A percentile compares a stretch with the other conserved stretches of the same genome.
Evolutionary conservation across 2,329 filamentous ascomycete species (phyloP).

Genomic region (Exophiala phaeomuriformis): DNA sequence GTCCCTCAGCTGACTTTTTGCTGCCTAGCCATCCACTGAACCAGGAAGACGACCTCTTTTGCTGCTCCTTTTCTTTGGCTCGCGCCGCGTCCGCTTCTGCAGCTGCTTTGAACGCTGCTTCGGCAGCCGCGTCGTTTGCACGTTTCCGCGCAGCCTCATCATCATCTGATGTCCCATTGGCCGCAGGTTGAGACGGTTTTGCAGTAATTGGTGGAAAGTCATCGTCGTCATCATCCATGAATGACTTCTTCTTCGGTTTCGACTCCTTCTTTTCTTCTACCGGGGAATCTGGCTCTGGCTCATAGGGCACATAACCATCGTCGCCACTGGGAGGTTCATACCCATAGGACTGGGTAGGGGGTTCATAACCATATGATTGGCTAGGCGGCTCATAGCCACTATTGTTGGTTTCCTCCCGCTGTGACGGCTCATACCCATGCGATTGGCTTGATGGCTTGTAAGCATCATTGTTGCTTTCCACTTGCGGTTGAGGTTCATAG

Average conservation of each 20-base stretch:
- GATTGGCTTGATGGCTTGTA: no score
- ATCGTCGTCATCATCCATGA: conserved; percentile 64
- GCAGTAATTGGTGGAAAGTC: conserved; percentile 11
- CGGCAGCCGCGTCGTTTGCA: conserved; percentile 26
- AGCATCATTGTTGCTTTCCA: no score
- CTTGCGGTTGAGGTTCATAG: conserved; percentile 28
- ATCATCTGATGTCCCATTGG: conserved; percentile 4
- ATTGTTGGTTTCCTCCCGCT: neutral
- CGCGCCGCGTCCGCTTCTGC: conserved; percentile 25
- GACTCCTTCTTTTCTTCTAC: conserved; percentile 45
- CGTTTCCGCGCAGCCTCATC: conserved; percentile 21
- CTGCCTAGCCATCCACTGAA: conserved; percentile 80
- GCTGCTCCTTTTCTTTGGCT: conserved; percentile 39
- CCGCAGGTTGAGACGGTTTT: neutral
- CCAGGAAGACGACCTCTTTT: conserved; percentile 50
- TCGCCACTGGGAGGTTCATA: conserved; percentile 33
- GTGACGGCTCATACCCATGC: neutral
- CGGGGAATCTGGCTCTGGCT: conserved; percentile 45
- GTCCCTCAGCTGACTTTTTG: conserved; percentile 55
- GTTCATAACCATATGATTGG: conserved; percentile 29
- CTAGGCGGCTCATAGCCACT: conserved; percentile 3
- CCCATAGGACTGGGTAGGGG: conserved; percentile 31
- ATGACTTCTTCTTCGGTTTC: conserved; percentile 65
- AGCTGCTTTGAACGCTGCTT: conserved; percentile 28
- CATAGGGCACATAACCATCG: conserved; percentile 30